Evolutionary conservation across 768 basidiomycete genomes (phyloP).

Genomic region (Cubamyces lactineus): DNA sequence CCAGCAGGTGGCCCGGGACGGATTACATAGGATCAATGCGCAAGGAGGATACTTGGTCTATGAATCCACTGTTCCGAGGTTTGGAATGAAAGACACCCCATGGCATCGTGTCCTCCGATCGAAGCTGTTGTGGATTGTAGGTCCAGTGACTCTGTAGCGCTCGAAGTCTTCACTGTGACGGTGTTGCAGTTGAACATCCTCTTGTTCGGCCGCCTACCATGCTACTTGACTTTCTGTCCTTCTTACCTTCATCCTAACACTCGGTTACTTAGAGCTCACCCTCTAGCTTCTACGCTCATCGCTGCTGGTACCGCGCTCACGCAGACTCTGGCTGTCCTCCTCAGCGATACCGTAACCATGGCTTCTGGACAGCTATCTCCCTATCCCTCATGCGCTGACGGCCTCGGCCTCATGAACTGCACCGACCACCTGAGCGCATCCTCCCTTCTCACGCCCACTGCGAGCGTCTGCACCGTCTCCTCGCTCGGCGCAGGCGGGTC

Average conservation of each 20-base stretch:
- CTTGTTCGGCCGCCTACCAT: background rate
- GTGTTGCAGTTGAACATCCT: background rate
- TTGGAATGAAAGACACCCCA: too few species aligned
- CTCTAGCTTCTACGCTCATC: background rate
- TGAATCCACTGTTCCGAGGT: too few species aligned
- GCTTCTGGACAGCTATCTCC: constrained; percentile 14
- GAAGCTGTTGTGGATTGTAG: background rate
- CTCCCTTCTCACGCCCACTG: constrained; percentile 12
- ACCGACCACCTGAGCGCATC: constrained; percentile 7
- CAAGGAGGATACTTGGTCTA: too few species aligned
- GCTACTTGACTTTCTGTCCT: background rate
- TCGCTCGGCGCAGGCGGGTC: constrained; percentile 2
- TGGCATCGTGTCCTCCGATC: background rate
- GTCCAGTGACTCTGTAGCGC: background rate
- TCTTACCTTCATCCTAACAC: background rate
- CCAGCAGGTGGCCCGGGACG: too few species aligned
- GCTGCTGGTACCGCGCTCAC: too few species aligned
- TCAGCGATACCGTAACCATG: constrained; percentile 9
- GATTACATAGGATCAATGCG: too few species aligned
- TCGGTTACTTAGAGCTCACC: background rate
- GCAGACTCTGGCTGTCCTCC: background rate
- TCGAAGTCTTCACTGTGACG: constrained; percentile 14
- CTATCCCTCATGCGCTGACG: constrained; percentile 13
- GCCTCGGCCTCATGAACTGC: constrained; percentile 13
- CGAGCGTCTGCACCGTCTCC: constrained; percentile 19